Conservation (phyloP, 371 early-diverging fungal species). For the Mucor irregularis region DNA sequence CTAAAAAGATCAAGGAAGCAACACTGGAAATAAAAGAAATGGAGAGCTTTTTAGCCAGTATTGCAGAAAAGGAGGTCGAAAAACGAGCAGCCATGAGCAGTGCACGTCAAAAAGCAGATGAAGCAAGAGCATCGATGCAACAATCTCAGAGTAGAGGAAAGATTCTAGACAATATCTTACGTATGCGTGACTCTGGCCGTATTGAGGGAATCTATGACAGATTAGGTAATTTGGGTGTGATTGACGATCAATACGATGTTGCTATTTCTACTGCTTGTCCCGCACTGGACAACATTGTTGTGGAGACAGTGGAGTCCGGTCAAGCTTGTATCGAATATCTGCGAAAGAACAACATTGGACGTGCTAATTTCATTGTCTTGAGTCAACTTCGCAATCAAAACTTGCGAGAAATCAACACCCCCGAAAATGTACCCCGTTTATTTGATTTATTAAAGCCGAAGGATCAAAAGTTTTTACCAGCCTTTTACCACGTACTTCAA, state of each 20-base stretch:
- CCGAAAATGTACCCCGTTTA: constrained; percentile 85
- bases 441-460: constrained; percentile 91
- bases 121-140: constrained; percentile 64
- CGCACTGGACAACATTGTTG: constrained; percentile 91
- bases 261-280: constrained; percentile 96
- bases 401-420: constrained; percentile 62
- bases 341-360: constrained; percentile 83
- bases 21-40: constrained; percentile 50
- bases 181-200: constrained; percentile 77
- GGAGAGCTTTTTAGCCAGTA: constrained; percentile 36
- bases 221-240: constrained; percentile 95
- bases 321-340: constrained; percentile 94
- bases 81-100: constrained; percentile 33
- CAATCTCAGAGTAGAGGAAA: constrained; percentile 75
- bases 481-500: constrained; percentile 90
- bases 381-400: constrained; percentile 69
- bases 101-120: constrained; percentile 68
- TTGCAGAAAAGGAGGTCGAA: constrained; percentile 27
- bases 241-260: constrained; percentile 94
- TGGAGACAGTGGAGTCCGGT: constrained; percentile 91
- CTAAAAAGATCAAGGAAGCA: constrained; percentile 50
- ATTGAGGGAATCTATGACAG: constrained; percentile 92
- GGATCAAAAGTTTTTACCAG: constrained; percentile 73
- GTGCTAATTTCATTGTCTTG: constrained; percentile 91
- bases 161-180: constrained; percentile 72